Base-by-base conservation (phyloP, 1,139 yeast species). In the Yamadazyma friedrichii region DNA sequence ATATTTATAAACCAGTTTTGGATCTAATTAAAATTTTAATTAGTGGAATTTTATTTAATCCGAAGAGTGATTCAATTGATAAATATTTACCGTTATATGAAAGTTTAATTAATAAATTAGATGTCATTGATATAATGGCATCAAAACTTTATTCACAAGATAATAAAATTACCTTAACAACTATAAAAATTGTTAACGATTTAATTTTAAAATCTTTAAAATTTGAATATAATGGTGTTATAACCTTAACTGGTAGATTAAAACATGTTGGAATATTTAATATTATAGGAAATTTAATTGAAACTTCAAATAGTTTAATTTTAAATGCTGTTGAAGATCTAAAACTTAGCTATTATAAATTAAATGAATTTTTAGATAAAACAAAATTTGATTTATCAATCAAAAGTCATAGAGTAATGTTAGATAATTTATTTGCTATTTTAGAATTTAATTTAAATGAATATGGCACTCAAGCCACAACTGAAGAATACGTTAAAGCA, bases 1-100 rank as follows among this genome's bases (percentile, higher is more conserved):
- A 76, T 46, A 72, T 78, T 1, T 69, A 75, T 45, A 72, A 72
- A 53, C 74, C 80, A 3, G 67, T 77, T 25, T 54, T 76, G 43
- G 70, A 75, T 47, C 70, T 76, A 30, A 62, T 70, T 15, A 66
- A 68, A 11, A 64, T 71, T 26, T 64, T 69, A 42, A 63, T 76
- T 13, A 66, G 76, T 3, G 82, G 81, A 5, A 56, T 68, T 3
- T 59, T 76, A 22, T 72, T 75, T 47, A 63, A 59, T 27, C 55
- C 64, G 4, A 61, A 63, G 41, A 67, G 62, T 31, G 64, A 62
- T 30, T 51, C 61, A 3, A 58, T 64, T 41, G 70, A 65, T 25
- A 61, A 60, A 38, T 70, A 67, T 49, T 59, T 60, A 51, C 76
- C 68, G 16, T 52, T 73, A 36, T 74, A 62, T 47, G 71, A 66